Base-by-base conservation (phyloP, 2,329 filamentous ascomycete species). In the Fusarium temperatum region DNA sequence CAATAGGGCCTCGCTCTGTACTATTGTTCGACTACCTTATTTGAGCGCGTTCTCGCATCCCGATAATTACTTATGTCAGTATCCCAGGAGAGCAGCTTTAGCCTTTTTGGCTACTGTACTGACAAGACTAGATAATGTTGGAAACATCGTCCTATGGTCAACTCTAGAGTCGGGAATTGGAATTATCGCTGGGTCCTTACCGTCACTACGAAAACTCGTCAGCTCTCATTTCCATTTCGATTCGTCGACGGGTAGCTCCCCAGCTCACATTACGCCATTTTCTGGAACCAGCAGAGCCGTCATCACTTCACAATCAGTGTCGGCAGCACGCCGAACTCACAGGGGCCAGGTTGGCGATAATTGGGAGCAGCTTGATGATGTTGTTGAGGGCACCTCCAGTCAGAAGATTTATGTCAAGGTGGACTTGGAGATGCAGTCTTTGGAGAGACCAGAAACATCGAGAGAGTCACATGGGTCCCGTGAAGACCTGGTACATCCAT, bases 81-180 rank as follows among this genome's bases (percentile, higher is more conserved):
- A 26, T n/a, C 5, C 0, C 4, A 7, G 2, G 9, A 18, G 3
- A 5, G 6, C 0, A 8, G 6, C 3, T 9, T 13, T 28, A 28
- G 8, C 28, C 28, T 28, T 30, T 6, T 18, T 8, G 3, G 4
- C 3, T 20, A 2, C 26, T 6, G 1, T 17, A 18, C 53, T 63
- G 26, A 62, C 24, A 20, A 3, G 4, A 2, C 4, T 22, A 75
- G 73, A 75, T 4, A 36, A 75, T 9, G 60, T 71, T 5, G 45
- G 54, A 3, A 54, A 71, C 9, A 72, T 69, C 3, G 45, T 64
- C 5, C 22, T 75, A 2, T 75, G 73, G 73, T 74, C 73, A 3
- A 60, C 63, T 4, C 15, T 75, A 1, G 73, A 75, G 41, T 75
- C 70, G 2, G 73, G 73, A 14, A 73, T 69, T 4, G 73, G 73